Base-by-base conservation (phyloP, 495 filamentous ascomycete species). In the Filosporella fistucella region DNA sequence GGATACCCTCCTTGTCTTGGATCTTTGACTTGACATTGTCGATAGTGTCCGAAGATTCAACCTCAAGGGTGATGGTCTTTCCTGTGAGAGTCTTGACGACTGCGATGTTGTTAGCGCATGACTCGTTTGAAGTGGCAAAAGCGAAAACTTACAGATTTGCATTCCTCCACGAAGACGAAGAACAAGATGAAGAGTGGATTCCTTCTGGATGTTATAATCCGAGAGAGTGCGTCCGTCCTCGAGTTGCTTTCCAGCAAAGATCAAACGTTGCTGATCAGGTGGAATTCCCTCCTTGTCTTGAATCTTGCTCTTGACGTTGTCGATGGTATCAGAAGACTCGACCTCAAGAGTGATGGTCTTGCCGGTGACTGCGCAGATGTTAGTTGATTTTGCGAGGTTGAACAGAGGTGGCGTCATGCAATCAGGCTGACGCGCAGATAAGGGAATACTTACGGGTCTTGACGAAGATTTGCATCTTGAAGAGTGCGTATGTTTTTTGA, bases 331-430 rank as follows among this genome's bases (percentile, higher is more conserved):
- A 49, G 84, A 89, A 49, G 89, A 95, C 78, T 97, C 91, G 16
- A 97, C 93, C 88, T 97, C 91, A 62, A 97, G 82, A 59, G 91
- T 97, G 78, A 97, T 97, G 75, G 91, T 97, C 87, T 97, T 97
- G 68, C 91, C 91, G 45, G 91, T 97, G 56, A 96, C 83, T 80
- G 44, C 14, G 25, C 14, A 28, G 43, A 28, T 53, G 63, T 67
- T 54, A 70, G 57, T 29, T 52, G 29, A 29, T 39, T 23, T 12
- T 60, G 58, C 59, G 64, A 57, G 41, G 26, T 55, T 45, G 18
- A 53, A 17, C 39, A 25, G 16, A n/a, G 60, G 61, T 64, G 66
- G 61, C 45, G 46, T 54, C 51, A 54, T 29, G 36, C n/a, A n/a
- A 37, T 34, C 25, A 46, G 51, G 53, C 52, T 43, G 38, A 32